Evolutionary conservation across 768 basidiomycete species (phyloP), one percentile per base, ranked within the genome.

Genomic region (Saitozyma podzolica): DNA sequence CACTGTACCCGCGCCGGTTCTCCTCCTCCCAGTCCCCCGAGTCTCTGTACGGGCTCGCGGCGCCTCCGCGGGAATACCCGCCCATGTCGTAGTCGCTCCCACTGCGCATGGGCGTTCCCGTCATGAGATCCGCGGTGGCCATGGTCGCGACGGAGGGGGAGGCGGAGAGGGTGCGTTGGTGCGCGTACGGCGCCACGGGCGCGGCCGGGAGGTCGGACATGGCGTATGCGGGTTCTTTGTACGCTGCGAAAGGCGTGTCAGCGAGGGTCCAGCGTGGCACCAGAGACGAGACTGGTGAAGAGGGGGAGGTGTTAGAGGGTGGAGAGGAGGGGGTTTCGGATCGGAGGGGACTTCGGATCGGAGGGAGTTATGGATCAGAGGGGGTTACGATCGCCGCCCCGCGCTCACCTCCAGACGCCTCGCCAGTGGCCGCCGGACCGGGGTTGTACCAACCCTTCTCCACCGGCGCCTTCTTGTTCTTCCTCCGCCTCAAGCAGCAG

Each of bases 401-500:
- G 2, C 29, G 29, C 29, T 29, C 29, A 29, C 29, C 29, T 29
- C 29, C 29, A 29, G 29, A 29, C 29, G 29, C 29, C 29, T 29
- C 29, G 29, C 29, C 29, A 29, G 29, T 29, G 29, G 29, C 29
- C 29, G 29, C 29, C 45, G 45, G 45, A 17, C n/a, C 45, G 45
- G 11, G 13, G n/a, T 47, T 47, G 45, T 73, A 73, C 62, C 63
- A 69, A 8, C 66, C 66, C 40, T 64, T 64, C 41, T 67, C 66
- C 10, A 55, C 60, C 7, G 55, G 40, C 13, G 58, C 64, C 45
- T 40, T 45, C 29, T 61, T 54, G 39, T 61, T 64, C 62, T 61
- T 68, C 65, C 63, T 68, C 58, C 58, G 61, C 56, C 63, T 59
- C 16, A 74, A 37, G 48, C 67, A 68, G 63, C 60, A 74, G 67